Base-by-base conservation (phyloP, 2,329 filamentous ascomycete species). In the Fusarium sarcochroum region DNA sequence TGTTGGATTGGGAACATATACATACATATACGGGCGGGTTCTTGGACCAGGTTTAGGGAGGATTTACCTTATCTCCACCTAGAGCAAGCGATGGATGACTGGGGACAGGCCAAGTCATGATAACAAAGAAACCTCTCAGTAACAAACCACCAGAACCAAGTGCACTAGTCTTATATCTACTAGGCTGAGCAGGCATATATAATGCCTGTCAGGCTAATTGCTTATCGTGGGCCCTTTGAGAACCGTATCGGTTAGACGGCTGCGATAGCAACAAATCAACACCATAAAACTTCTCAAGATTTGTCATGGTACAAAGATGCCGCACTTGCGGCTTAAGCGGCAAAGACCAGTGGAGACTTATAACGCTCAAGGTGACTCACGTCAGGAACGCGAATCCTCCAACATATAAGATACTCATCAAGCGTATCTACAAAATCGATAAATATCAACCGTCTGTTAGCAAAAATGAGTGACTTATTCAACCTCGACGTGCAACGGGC, bases 381-480 rank as follows among this genome's bases (percentile, higher is more conserved):
- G n/a, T 27, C 20, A 30, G 14, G 20, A 20, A 18, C 9, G 18
- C 20, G 5, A 18, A 45, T 17, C 17, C 21, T 41, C 3, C 15
- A 21, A 14, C 32, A n/a, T 35, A 35, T 9, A 25, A 41, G 20
- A 17, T 25, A 14, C 8, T 18, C 9, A 21, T 17, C 15, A 10
- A n/a, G 15, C 5, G 10, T 30, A 30, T 30, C 10, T 25, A 35
- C 37, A 13, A 7, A 18, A 14, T 17, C 42, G 37, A 25, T 47
- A 25, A 5, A 15, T 32, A 14, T 20, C 7, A 47, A 21, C 20
- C 13, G 38, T 25, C 17, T 23, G 17, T n/a, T 40, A 23, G 21
- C 23, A 21, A 58, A 37, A 59, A 77, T 77, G 76, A 63, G 57
- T 25, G 63, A 73, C 30, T 58, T 78, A 7, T 72, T 76, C 56